Evolutionary conservation across 2,329 filamentous ascomycete species (phyloP).

Genomic region (Xylaria digitata): DNA sequence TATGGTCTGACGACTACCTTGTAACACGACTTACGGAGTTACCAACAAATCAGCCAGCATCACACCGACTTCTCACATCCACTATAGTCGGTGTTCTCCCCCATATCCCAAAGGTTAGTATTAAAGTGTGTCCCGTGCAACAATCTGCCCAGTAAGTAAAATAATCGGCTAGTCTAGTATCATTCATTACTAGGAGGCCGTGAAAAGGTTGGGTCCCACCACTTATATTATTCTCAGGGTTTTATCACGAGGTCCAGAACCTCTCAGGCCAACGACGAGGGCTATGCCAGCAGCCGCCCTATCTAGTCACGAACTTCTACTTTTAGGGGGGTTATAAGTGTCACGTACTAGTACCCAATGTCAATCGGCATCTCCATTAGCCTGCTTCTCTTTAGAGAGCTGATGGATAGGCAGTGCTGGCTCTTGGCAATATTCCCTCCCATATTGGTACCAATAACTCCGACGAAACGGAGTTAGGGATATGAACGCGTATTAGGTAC

Average conservation of each 20-base stretch:
- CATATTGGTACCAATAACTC: constrained; percentile 7
- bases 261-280: constrained; percentile 19
- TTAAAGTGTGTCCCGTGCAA: background rate
- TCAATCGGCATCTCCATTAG: constrained; percentile 15
- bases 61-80: constrained; percentile 31
- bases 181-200: constrained; percentile 2
- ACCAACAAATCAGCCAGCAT: constrained; percentile 16
- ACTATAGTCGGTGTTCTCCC: constrained; percentile 5
- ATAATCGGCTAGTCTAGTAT: background rate
- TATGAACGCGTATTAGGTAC: background rate
- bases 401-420: constrained; percentile 1
- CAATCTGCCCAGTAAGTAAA: background rate
- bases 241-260: constrained; percentile 33
- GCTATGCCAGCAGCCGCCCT: constrained; percentile 35
- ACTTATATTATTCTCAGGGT: constrained; percentile 17
- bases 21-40: background rate
- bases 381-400: constrained; percentile 15
- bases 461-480: constrained; percentile 9
- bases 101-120: background rate
- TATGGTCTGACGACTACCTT: background rate
- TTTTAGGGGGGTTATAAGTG: constrained; percentile 11
- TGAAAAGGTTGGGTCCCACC: constrained; percentile 27
- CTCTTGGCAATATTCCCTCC: background rate
- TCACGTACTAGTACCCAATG: constrained; percentile 16
- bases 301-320: constrained; percentile 26